Percentiles rank a stretch among this genome's conserved stretches.
Conservation (phyloP, 805 yeast species). For the Candida maesae region DNA sequence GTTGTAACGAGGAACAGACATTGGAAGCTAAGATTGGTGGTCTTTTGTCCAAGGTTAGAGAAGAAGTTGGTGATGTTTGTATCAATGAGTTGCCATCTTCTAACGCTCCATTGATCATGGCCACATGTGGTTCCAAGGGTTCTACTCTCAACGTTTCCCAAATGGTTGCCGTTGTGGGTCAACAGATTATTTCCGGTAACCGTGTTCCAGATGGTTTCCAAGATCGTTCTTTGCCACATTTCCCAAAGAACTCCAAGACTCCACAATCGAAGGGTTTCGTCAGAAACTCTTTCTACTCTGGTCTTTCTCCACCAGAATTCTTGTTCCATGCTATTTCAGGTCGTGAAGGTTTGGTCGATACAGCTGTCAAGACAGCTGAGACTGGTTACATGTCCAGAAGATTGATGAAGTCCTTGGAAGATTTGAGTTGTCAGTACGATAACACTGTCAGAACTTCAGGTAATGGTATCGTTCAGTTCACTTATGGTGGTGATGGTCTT, state of each 20-base stretch:
- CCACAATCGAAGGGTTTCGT: slow-evolving; percentile 99
- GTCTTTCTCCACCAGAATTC: slow-evolving; percentile 94
- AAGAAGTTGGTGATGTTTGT: slow-evolving; percentile 98
- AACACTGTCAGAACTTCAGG: slow-evolving; percentile 92
- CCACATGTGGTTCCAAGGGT: slow-evolving; percentile 99
- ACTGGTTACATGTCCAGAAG: slow-evolving; percentile 99
- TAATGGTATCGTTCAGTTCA: slow-evolving; percentile 95
- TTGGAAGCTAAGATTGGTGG: slow-evolving; percentile 98
- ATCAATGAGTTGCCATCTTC: slow-evolving; percentile 83
- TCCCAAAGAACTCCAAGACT: slow-evolving; percentile 90
- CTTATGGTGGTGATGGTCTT: slow-evolving; percentile 97
- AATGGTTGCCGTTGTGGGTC: slow-evolving; percentile 99
- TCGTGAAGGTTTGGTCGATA: slow-evolving; percentile 98
- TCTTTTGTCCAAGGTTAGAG: slow-evolving; percentile 92
- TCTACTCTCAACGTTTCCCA: slow-evolving; percentile 97
- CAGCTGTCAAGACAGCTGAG: slow-evolving; percentile 99
- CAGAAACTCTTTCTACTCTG: slow-evolving; percentile 90
- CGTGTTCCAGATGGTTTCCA: slow-evolving; percentile 99
- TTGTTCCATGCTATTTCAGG: slow-evolving; percentile 98
- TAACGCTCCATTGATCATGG: slow-evolving; percentile 97
- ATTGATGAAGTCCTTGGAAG: slow-evolving; percentile 96
- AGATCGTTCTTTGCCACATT: slow-evolving; percentile 96
- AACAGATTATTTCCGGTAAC: slow-evolving; percentile 96
- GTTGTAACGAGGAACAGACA: slow-evolving; percentile 98
- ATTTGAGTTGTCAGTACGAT: slow-evolving; percentile 89